Conservation (phyloP, 1,139 yeast species). For the Protomyces macrosporus region DNA sequence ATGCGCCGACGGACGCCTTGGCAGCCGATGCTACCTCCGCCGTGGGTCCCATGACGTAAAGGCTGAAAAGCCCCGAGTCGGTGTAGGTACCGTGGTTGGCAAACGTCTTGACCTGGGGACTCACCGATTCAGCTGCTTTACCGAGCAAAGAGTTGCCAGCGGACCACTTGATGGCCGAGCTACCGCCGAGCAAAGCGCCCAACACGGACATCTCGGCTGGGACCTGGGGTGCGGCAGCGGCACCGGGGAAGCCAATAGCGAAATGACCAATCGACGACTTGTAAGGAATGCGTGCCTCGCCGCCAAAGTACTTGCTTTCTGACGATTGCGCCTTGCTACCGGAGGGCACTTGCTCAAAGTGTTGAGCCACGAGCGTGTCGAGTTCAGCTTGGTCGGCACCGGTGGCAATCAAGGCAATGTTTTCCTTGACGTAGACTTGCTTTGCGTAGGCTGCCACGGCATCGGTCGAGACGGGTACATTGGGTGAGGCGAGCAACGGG, state of each 20-base stretch:
- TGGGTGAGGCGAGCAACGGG: constrained; percentile 70
- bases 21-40: constrained; percentile 54
- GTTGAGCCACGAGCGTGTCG: constrained; percentile 58
- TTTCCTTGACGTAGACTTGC: constrained; percentile 62
- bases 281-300: constrained; percentile 72
- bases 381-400: constrained; percentile 75
- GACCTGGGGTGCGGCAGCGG: constrained; percentile 42
- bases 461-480: constrained; percentile 52
- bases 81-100: constrained; percentile 63
- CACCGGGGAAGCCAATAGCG: constrained; percentile 74
- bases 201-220: constrained; percentile 66
- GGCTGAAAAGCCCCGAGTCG: constrained; percentile 77
- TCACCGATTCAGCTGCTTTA: constrained; percentile 43
- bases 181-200: constrained; percentile 64
- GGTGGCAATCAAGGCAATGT: constrained; percentile 64
- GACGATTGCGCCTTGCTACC: constrained; percentile 47
- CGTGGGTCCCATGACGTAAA: constrained; percentile 56
- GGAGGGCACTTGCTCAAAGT: constrained; percentile 58
- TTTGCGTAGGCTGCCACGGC: constrained; percentile 65
- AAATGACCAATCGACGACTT: constrained; percentile 59
- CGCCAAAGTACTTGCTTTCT: constrained; percentile 50
- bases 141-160: constrained; percentile 46
- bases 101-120: constrained; percentile 41
- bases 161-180: constrained; percentile 45
- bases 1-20: constrained; percentile 48